Conservation (phyloP, 2,329 filamentous ascomycete species). For the Hymenoscyphus infarciens region DNA sequence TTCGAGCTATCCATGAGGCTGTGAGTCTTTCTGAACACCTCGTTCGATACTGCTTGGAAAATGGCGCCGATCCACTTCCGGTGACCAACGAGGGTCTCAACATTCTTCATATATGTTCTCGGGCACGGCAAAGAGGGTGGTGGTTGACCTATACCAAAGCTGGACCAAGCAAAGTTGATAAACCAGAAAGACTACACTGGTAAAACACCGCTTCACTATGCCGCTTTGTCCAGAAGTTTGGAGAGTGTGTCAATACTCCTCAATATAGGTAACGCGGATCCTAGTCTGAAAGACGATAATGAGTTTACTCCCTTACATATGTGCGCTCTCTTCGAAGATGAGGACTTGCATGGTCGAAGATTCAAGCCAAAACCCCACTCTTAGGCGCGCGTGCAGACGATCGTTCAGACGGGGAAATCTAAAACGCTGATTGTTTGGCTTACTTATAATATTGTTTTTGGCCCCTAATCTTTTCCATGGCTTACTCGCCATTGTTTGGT, state of each 20-base stretch:
- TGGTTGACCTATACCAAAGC: not conserved
- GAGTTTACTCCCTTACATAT: conserved; percentile 6
- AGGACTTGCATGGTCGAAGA: not conserved
- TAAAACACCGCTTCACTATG: conserved; percentile 18
- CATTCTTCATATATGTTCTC: conserved; percentile 7
- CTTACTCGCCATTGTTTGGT: too few species aligned
- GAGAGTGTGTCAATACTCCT: conserved; percentile 18
- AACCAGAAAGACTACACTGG: conserved; percentile 12
- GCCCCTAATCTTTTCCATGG: too few species aligned
- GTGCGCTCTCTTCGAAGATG: conserved; percentile 16
- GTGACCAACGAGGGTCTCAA: not conserved
- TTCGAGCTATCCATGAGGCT: conserved; percentile 6
- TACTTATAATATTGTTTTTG: too few species aligned
- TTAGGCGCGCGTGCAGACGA: too few species aligned
- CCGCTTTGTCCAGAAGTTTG: conserved; percentile 14
- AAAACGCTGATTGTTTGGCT: too few species aligned
- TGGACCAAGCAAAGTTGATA: not conserved
- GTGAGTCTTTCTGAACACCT: not conserved
- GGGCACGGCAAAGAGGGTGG: conserved; percentile 5
- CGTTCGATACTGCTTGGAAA: not conserved
- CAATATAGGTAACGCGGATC: conserved; percentile 12
- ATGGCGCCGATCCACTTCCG: not conserved
- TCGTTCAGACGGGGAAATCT: too few species aligned
- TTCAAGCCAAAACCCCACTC: not conserved
- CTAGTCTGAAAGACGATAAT: conserved; percentile 9